Conservation (phyloP, 768 basidiomycete genomes). For the Megacollybia marginata region DNA sequence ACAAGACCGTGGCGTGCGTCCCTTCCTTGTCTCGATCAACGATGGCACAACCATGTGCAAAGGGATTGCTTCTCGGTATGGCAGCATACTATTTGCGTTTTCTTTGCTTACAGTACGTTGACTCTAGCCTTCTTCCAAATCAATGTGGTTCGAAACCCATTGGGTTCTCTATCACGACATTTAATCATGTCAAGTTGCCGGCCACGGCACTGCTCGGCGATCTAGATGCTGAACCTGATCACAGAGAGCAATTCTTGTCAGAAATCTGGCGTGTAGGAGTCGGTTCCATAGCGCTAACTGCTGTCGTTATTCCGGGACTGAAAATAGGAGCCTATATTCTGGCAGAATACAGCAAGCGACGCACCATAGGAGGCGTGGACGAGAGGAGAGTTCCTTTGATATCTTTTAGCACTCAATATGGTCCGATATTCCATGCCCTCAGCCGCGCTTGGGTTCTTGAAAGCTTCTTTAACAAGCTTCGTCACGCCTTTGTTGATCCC, state of each 20-base stretch:
- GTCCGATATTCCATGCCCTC: conserved; percentile 20
- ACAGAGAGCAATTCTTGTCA: conserved; percentile 11
- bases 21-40: no score
- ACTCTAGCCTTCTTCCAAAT: conserved; percentile 8
- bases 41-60: no score
- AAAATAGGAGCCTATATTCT: conserved; percentile 16
- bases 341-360: conserved; percentile 18
- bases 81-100: no score
- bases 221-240: neutral
- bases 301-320: conserved; percentile 14
- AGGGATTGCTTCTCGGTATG: no score
- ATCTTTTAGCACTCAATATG: conserved; percentile 25
- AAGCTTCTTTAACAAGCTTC: conserved; percentile 12
- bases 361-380: conserved; percentile 9
- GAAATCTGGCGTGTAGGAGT: conserved; percentile 21
- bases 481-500: neutral
- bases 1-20: conserved; percentile 2
- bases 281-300: conserved; percentile 18
- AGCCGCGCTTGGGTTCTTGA: conserved; percentile 19
- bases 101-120: no score
- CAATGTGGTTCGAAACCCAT: conserved; percentile 13
- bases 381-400: conserved; percentile 15
- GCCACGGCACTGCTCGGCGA: conserved; percentile 15
- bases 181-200: conserved; percentile 21
- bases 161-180: conserved; percentile 22